A percentile compares a stretch with the other conserved stretches of the same genome.
phyloP scores from a whole-genome alignment of 805 yeast species.

The Cyberlindnera mrakii region DNA sequence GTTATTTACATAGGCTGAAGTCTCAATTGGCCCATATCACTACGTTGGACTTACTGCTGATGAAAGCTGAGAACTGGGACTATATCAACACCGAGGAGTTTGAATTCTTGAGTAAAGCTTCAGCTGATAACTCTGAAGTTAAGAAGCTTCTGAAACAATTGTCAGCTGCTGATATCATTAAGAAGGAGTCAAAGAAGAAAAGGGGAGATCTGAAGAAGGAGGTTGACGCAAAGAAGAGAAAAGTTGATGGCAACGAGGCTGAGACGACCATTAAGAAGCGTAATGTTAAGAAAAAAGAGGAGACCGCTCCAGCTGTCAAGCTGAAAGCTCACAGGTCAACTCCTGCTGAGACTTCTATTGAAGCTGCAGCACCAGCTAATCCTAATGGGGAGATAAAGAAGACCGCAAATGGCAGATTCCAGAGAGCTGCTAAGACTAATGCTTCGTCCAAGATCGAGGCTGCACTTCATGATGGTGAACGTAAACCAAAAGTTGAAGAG shows the following conservation, averaged over 20 bases:
- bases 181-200: conserved; percentile 16
- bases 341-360: not conserved
- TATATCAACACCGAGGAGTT: conserved; percentile 21
- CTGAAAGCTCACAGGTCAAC: not conserved
- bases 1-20: conserved; percentile 17
- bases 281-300: conserved; percentile 1
- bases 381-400: not conserved
- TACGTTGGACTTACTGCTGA: conserved; percentile 20
- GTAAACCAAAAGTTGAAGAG: not conserved
- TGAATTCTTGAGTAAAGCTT: conserved; percentile 21
- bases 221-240: conserved; percentile 5
- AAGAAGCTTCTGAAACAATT: conserved; percentile 24
- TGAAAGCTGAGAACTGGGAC: conserved; percentile 24
- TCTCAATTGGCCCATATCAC: conserved; percentile 23
- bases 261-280: conserved; percentile 5
- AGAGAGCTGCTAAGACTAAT: conserved; percentile 19
- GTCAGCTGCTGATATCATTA: conserved; percentile 18
- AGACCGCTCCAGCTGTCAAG: too few species aligned
- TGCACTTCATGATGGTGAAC: conserved; percentile 3
- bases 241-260: conserved; percentile 3
- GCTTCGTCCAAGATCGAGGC: conserved; percentile 21
- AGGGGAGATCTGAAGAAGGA: conserved; percentile 5
- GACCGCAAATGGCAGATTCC: conserved; percentile 4
- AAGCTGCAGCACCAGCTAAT: conserved; percentile 6
- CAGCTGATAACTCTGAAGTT: conserved; percentile 21